phyloP scores from a whole-genome alignment of 331 rosid species.

The Stylosanthes scabra region DNA sequence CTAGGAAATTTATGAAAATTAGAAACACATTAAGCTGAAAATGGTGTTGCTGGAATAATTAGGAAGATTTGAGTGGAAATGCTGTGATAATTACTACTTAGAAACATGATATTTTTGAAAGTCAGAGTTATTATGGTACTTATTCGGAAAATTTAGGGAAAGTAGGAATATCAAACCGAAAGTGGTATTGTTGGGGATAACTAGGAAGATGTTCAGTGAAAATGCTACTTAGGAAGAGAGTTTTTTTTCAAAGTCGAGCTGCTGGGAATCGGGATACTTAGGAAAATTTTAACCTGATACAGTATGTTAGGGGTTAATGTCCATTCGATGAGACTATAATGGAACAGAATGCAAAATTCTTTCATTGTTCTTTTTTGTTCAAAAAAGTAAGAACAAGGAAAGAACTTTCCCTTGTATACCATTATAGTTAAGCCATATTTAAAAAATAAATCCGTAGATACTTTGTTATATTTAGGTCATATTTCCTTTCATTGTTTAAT shows the following conservation, averaged over 20 bases:
- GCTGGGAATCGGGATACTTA: constrained; percentile 3
- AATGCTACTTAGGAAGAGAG: too few species aligned
- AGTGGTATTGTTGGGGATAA: too few species aligned
- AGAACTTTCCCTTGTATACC: neutral
- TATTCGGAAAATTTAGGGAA: too few species aligned
- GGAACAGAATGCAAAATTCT: constrained; percentile 13
- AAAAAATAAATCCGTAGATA: neutral
- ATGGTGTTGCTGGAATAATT: constrained; percentile 17
- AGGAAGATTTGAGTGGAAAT: neutral
- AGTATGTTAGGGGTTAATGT: too few species aligned
- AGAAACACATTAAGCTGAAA: constrained; percentile 21
- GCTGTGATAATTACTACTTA: neutral
- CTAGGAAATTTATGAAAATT: constrained; percentile 4
- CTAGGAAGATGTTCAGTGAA: too few species aligned
- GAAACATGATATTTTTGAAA: too few species aligned
- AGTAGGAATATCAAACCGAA: too few species aligned
- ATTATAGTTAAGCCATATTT: neutral
- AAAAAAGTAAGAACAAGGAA: neutral
- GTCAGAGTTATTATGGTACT: too few species aligned
- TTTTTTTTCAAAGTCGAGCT: constrained; percentile 17
- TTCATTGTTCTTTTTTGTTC: neutral
- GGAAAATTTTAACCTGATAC: constrained; percentile 24
- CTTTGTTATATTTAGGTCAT: constrained; percentile 1
- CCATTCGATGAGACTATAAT: constrained; percentile 19
- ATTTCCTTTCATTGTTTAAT: constrained; percentile 8